Evolutionary conservation across 768 basidiomycete genomes (phyloP).

Genomic region (Trichaptum fuscoviolaceum): DNA sequence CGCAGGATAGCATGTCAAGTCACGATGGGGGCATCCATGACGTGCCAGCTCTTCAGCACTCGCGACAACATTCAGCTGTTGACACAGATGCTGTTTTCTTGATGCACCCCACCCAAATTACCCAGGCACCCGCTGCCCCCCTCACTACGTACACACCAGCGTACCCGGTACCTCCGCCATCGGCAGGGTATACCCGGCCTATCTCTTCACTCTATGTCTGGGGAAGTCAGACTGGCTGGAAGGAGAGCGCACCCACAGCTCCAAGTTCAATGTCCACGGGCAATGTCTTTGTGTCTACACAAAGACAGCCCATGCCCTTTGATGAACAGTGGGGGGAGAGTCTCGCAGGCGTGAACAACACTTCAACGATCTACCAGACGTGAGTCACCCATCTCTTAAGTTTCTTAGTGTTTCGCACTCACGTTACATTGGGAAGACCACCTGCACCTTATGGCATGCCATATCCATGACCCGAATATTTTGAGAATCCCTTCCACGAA

Average conservation of each 20-base stretch:
- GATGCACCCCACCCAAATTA: not conserved
- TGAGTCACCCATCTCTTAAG: not conserved
- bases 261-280: not conserved
- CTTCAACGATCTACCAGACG: not conserved
- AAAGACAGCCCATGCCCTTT: not conserved
- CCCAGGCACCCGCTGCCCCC: not conserved
- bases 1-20: not conserved
- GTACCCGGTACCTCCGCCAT: not conserved
- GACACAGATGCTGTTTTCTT: not conserved
- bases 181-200: not conserved
- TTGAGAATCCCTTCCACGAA: not conserved
- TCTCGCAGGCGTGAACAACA: not conserved
- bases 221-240: not conserved
- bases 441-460: not conserved
- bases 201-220: not conserved
- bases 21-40: not conserved
- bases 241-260: not conserved
- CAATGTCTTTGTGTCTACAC: not conserved
- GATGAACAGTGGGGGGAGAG: not conserved
- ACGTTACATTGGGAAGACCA: not conserved
- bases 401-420: not conserved
- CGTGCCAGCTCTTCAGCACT: not conserved
- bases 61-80: not conserved
- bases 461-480: not conserved
- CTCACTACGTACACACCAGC: not conserved